A percentile compares a stretch with the other conserved stretches of the same genome.
Conservation (phyloP, 83 land plant species). For the Picea abies region DNA sequence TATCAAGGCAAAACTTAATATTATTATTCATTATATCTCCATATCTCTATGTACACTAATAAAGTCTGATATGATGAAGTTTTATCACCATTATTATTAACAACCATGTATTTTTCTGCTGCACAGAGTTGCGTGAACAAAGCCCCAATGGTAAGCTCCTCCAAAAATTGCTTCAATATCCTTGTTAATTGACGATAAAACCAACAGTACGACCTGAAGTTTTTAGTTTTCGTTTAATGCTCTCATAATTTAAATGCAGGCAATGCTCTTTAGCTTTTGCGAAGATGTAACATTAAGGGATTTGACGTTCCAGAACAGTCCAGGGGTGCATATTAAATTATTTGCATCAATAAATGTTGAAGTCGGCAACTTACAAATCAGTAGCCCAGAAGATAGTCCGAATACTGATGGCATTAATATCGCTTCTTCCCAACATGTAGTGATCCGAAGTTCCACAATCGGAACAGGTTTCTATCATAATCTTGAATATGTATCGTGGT, state of each 20-base stretch:
- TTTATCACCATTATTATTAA: no score
- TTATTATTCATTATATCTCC: no score
- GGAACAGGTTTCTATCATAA: conserved; percentile 39
- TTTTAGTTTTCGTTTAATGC: no score
- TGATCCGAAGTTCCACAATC: conserved; percentile 34
- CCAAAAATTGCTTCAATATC: no score
- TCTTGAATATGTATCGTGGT: background rate
- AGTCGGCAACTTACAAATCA: conserved; percentile 21
- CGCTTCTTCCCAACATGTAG: conserved; percentile 36
- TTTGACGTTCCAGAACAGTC: conserved; percentile 46
- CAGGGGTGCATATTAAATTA: conserved; percentile 53
- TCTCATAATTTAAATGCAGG: conserved; percentile 24
- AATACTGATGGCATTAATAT: conserved; percentile 74
- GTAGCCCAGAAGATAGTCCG: conserved; percentile 53
- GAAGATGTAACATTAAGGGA: conserved; percentile 31
- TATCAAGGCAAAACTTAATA: no score
- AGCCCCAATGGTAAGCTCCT: no score
- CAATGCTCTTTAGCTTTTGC: conserved; percentile 42
- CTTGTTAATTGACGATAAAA: no score
- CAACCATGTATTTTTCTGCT: no score
- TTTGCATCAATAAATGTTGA: conserved; percentile 27
- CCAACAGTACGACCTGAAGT: no score
- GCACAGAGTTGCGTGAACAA: no score
- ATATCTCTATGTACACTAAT: no score
- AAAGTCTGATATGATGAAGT: no score